Evolutionary conservation across 495 filamentous ascomycete species (phyloP), one percentile per base, ranked within the genome.

Genomic region (Penicillium cataractarum): DNA sequence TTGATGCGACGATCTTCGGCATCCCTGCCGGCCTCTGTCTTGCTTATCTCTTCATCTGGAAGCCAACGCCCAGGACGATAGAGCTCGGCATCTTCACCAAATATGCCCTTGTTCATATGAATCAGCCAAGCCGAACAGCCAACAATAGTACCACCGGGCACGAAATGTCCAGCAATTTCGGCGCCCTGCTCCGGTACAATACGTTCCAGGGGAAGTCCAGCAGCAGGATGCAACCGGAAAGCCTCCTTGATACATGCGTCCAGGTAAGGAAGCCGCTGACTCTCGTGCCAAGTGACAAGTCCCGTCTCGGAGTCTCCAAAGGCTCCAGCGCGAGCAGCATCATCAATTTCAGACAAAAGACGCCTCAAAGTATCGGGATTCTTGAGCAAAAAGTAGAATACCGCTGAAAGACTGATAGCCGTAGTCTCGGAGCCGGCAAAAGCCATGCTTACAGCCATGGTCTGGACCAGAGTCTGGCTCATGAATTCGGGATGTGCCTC

Each of bases 231-330:
- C 17, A 89, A 66, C 19, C 89, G 84, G 74, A 90, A 86, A 6
- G 84, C 81, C 67, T 91, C 89, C 65, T 89, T 90, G 48, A 91
- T 81, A 65, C 83, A 86, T 1, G 88, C 89, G 57, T 86, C 82
- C 37, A 91, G 77, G 72, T 89, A 91, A 0, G 82, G 76, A 6
- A 89, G 73, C 27, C 74, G 76, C 70, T 87, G 87, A 2, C 76
- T 77, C 70, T 89, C 87, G 39, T 61, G 53, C 51, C 44, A 88
- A 0, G 84, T 84, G 21, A 89, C 85, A 13, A 87, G 73, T 3
- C 83, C 83, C 1, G 75, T 79, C 13, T 84, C 76, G 37, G 75
- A 75, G 66, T 85, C 81, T 27, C 69, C 46, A 39, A 61, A 61
- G 7, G 33, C 58, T 1, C 86, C 85, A 42, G 72, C 52, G 5